phyloP scores from a whole-genome alignment of 78 protist species.

The Dictyostelium firmibasis region DNA sequence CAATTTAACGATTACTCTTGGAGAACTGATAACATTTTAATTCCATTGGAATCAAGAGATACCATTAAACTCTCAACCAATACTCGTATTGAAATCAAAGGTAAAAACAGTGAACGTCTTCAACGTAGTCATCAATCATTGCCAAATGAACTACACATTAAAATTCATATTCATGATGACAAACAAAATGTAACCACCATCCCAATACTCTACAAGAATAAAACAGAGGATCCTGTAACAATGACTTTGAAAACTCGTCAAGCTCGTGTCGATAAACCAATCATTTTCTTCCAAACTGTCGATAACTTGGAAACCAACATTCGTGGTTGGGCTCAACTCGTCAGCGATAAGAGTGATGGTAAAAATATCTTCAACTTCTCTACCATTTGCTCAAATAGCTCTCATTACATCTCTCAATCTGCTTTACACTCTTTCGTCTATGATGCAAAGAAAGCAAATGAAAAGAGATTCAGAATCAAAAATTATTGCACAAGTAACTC shows the following conservation, averaged over 20 bases:
- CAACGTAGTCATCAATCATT: slow-evolving; percentile 23
- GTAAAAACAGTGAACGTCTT: background rate
- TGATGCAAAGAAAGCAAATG: background rate
- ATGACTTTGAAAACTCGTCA: background rate
- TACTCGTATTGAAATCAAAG: slow-evolving; percentile 3
- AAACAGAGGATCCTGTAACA: slow-evolving; percentile 43
- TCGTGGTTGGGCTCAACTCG: slow-evolving; percentile 8
- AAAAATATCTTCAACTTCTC: background rate
- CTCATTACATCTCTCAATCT: background rate
- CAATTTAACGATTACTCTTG: slow-evolving; percentile 35
- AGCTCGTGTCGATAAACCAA: background rate
- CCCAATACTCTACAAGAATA: slow-evolving; percentile 49
- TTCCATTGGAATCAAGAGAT: slow-evolving; percentile 22
- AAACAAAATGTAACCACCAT: slow-evolving; percentile 17
- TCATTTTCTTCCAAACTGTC: slow-evolving; percentile 52
- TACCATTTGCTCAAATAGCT: background rate
- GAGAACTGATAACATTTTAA: slow-evolving; percentile 6
- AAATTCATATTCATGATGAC: background rate
- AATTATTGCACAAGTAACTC: background rate
- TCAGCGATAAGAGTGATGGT: background rate
- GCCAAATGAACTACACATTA: slow-evolving; percentile 10
- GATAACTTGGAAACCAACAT: background rate
- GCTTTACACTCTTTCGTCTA: slow-evolving; percentile 3
- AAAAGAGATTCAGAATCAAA: background rate
- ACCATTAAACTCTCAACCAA: slow-evolving; percentile 31